A percentile compares a stretch with the other conserved stretches of the same genome.
phyloP scores from a whole-genome alignment of 2,329 filamentous ascomycete genomes.

The Colletotrichum noveboracense region DNA sequence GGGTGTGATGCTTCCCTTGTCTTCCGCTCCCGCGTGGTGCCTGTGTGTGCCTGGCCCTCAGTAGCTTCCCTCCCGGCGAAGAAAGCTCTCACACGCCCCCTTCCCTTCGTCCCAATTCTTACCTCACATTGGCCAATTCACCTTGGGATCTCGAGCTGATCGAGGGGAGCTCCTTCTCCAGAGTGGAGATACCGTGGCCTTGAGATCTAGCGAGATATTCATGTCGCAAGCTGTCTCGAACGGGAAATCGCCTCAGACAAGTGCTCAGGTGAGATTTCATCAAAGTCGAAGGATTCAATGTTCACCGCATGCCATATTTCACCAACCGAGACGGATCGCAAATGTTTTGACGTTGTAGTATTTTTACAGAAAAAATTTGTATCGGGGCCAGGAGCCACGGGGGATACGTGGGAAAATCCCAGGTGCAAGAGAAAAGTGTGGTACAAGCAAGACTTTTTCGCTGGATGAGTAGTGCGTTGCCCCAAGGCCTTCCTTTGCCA shows the following conservation, averaged over 20 bases:
- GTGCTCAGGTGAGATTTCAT: neutral
- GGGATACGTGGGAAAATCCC: constrained; percentile 6
- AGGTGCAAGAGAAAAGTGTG: neutral
- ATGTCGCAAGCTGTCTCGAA: neutral
- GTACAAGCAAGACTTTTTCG: constrained; percentile 17
- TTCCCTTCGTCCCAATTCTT: constrained; percentile 7
- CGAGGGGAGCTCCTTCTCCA: neutral
- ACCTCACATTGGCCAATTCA: constrained; percentile 21
- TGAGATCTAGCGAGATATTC: neutral
- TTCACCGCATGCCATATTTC: neutral
- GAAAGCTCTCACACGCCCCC: neutral
- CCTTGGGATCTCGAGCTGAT: neutral
- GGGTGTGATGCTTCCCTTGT: constrained; percentile 7
- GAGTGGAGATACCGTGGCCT: neutral
- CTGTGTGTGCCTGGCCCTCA: neutral
- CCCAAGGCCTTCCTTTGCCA: neutral
- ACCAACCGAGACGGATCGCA: neutral
- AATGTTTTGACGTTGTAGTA: constrained; percentile 21
- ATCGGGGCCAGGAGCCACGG: constrained; percentile 21
- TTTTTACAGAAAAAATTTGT: constrained; percentile 23
- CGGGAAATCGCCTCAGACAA: neutral
- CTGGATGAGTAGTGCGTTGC: constrained; percentile 12
- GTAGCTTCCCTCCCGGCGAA: neutral
- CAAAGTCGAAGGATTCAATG: accelerated
- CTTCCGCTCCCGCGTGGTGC: constrained; percentile 1